Percentiles rank a stretch among this genome's conserved stretches.
These are phyloP conservation scores for Talaromyces sp. DNA, from an alignment of 2,329 filamentous ascomycete species.

Conservation along the genomic window DNA sequence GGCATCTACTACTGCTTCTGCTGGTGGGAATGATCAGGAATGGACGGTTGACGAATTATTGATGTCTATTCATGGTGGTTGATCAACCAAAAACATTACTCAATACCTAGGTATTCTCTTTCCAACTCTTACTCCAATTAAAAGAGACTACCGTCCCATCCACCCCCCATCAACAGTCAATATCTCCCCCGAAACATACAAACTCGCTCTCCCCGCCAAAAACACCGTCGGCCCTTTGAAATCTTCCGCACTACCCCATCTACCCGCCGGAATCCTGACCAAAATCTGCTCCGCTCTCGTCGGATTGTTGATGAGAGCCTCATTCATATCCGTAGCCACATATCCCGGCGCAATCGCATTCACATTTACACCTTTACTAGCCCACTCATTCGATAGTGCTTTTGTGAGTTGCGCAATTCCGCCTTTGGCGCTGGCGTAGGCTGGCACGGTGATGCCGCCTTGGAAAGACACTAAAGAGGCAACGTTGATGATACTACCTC, in stretches of 20 bases:
- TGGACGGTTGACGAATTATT: slow-evolving; percentile 16
- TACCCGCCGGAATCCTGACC: slow-evolving; percentile 74
- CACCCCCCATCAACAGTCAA: slow-evolving; percentile 85
- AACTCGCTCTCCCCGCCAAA: slow-evolving; percentile 69
- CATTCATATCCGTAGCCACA: slow-evolving; percentile 92
- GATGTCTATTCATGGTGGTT: slow-evolving; percentile 15
- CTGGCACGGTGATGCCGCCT: slow-evolving; percentile 77
- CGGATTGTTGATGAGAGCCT: slow-evolving; percentile 70
- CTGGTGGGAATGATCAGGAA: not conserved
- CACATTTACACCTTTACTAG: slow-evolving; percentile 69
- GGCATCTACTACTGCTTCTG: not conserved
- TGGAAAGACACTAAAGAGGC: slow-evolving; percentile 74
- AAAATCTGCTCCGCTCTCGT: slow-evolving; percentile 70
- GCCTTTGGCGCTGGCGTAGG: slow-evolving; percentile 78
- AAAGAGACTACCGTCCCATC: slow-evolving; percentile 76
- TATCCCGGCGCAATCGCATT: slow-evolving; percentile 90
- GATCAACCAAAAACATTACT: not conserved
- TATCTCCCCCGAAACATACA: slow-evolving; percentile 78
- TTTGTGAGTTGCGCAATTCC: slow-evolving; percentile 79
- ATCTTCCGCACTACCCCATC: slow-evolving; percentile 81
- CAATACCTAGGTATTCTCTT: too few species aligned
- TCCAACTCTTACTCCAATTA: too few species aligned
- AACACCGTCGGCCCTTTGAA: slow-evolving; percentile 81
- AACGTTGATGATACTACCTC: slow-evolving; percentile 66
- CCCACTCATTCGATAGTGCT: slow-evolving; percentile 80